A percentile compares a stretch with the other conserved stretches of the same genome.
Conservation (phyloP, 768 basidiomycete genomes). For the Suillus subluteus region DNA sequence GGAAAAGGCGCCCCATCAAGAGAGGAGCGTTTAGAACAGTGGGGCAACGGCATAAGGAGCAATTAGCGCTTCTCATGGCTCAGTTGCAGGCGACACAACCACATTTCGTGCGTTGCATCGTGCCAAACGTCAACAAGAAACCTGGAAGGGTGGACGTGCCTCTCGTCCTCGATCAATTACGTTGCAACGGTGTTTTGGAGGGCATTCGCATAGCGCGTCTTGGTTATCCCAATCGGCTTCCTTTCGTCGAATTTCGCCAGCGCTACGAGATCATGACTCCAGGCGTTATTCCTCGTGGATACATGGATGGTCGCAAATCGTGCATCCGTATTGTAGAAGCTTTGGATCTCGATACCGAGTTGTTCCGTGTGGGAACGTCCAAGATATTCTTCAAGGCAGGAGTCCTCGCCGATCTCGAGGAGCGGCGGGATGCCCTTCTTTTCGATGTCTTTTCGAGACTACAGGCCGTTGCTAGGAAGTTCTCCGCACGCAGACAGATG, state of each 20-base stretch:
- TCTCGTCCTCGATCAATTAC: constrained; percentile 91
- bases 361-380: constrained; percentile 91
- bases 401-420: constrained; percentile 94
- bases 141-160: constrained; percentile 92
- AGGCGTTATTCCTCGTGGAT: constrained; percentile 89
- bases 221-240: constrained; percentile 95
- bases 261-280: constrained; percentile 96
- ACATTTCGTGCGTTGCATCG: constrained; percentile 98
- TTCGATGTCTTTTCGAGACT: constrained; percentile 88
- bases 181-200: constrained; percentile 98
- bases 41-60: constrained; percentile 94
- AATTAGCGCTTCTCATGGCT: constrained; percentile 86
- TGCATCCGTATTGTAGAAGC: constrained; percentile 89
- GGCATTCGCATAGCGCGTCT: constrained; percentile 97
- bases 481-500: constrained; percentile 86
- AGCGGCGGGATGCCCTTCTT: constrained; percentile 83
- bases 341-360: constrained; percentile 81
- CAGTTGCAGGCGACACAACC: constrained; percentile 95
- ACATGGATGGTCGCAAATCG: constrained; percentile 97
- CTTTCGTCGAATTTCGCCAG: constrained; percentile 96
- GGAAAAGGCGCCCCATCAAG: constrained; percentile 79
- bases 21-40: constrained; percentile 98
- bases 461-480: constrained; percentile 87
- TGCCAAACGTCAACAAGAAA: constrained; percentile 91
- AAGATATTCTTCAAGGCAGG: constrained; percentile 99